Conservation (phyloP, 2,329 filamentous ascomycete genomes). For the Cladophialophora bantiana region DNA sequence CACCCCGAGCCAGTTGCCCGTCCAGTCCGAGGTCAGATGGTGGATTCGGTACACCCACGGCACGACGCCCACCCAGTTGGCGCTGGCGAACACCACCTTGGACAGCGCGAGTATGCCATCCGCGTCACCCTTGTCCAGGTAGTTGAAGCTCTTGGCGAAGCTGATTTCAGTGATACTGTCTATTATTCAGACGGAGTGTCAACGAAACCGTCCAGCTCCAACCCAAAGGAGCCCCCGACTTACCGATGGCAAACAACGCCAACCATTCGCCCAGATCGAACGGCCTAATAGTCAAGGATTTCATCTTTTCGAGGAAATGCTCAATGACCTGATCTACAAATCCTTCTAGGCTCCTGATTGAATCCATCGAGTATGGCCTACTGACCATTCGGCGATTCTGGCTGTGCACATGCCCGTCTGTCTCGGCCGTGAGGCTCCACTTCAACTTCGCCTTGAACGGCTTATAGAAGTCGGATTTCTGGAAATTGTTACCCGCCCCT, state of each 20-base stretch:
- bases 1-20: not conserved
- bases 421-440: constrained; percentile 2
- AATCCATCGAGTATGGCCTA: constrained; percentile 62
- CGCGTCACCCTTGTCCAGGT: not conserved
- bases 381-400: constrained; percentile 77
- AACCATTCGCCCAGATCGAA: constrained; percentile 48
- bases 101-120: not conserved
- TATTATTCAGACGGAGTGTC: not conserved
- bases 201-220: not conserved
- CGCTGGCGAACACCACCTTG: not conserved
- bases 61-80: not conserved
- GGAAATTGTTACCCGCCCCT: not conserved
- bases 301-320: constrained; percentile 70
- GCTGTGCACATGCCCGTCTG: constrained; percentile 46
- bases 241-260: constrained; percentile 45
- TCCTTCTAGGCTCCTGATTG: constrained; percentile 59
- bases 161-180: not conserved
- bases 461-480: constrained; percentile 5
- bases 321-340: constrained; percentile 77
- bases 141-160: not conserved
- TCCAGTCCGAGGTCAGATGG: not conserved
- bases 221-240: not conserved
- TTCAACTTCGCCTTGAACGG: constrained; percentile 1
- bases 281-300: constrained; percentile 53
- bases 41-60: not conserved